Conservation (phyloP, 2,329 filamentous ascomycete genomes). For the Calonectria multiphialidica region DNA sequence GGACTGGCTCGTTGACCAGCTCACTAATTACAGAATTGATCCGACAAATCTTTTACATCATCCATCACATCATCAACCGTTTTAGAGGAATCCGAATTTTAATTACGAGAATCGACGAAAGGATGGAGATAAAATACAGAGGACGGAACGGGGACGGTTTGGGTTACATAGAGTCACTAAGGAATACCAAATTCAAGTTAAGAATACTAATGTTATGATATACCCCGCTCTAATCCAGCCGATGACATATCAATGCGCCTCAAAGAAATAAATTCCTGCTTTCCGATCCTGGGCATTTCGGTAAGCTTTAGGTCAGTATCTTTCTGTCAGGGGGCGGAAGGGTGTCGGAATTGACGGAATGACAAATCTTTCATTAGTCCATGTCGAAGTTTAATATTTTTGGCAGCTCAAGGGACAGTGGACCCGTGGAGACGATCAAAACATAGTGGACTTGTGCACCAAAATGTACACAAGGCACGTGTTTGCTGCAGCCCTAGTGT, state of each 20-base stretch:
- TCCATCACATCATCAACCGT: background rate
- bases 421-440: background rate
- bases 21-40: constrained; percentile 5
- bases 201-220: background rate
- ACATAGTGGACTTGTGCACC: too few relatives aligned
- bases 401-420: background rate
- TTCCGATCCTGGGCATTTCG: background rate
- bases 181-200: background rate
- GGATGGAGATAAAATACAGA: background rate
- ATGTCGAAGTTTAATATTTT: too few relatives aligned
- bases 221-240: background rate
- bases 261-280: background rate
- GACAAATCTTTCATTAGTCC: too few relatives aligned
- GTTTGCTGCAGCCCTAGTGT: background rate
- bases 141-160: background rate
- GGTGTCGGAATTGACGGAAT: background rate
- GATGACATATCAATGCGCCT: background rate
- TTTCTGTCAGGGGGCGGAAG: background rate
- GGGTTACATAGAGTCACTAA: background rate
- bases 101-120: background rate
- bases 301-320: background rate
- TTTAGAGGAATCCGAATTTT: background rate
- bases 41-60: background rate
- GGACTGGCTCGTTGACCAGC: constrained; percentile 14
- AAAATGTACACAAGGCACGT: background rate